A percentile compares a stretch with the other conserved stretches of the same genome.
phyloP scores from a whole-genome alignment of 192 early-diverging fungal species.

The Backusella tuberculispora region DNA sequence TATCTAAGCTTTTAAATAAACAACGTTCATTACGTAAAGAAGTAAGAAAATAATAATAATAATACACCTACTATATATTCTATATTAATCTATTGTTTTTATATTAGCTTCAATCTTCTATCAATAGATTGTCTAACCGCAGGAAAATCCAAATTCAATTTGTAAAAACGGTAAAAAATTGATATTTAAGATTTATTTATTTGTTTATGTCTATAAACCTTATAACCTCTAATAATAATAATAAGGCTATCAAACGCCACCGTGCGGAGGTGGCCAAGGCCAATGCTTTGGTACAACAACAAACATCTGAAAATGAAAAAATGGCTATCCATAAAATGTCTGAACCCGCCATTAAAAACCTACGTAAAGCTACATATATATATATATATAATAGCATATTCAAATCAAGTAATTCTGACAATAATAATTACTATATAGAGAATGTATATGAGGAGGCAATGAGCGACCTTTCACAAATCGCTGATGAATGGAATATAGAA shows the following conservation, averaged over 20 bases:
- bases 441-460: slow-evolving; percentile 24
- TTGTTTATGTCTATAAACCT: too few relatives aligned
- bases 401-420: too few relatives aligned
- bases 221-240: not conserved
- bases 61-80: not conserved
- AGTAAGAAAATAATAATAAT: not conserved
- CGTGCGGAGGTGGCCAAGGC: slow-evolving; percentile 7
- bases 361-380: not conserved
- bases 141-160: slow-evolving; percentile 16
- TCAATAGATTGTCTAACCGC: slow-evolving; percentile 7
- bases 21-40: slow-evolving; percentile 10
- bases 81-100: not conserved
- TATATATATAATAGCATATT: not conserved
- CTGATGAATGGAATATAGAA: slow-evolving; percentile 21
- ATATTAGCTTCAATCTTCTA: slow-evolving; percentile 10
- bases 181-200: not conserved
- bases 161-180: not conserved
- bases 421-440: not conserved
- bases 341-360: not conserved
- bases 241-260: slow-evolving; percentile 4
- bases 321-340: slow-evolving; percentile 14
- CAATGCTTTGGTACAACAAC: slow-evolving; percentile 12
- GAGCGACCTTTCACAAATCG: not conserved
- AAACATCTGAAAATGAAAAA: slow-evolving; percentile 14
- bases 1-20: slow-evolving; percentile 8